These are phyloP conservation scores for Lepidium didymum DNA, from an alignment of 345 rosid species.

Conservation along the genomic window DNA sequence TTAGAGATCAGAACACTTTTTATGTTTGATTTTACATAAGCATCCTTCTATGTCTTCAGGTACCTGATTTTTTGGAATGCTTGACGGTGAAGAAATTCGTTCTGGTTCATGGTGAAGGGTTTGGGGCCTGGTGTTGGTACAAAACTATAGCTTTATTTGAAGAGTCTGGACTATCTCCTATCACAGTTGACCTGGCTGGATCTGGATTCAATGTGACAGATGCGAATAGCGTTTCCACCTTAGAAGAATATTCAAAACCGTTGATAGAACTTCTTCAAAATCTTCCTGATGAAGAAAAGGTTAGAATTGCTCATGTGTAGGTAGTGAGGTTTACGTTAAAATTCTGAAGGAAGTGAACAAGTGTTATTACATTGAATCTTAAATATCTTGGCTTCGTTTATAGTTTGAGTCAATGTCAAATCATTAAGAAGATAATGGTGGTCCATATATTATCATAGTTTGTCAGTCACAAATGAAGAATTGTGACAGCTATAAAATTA, in stretches of 20 bases:
- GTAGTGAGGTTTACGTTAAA: not conserved
- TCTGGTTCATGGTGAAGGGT: conserved; percentile 88
- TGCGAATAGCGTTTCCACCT: conserved; percentile 47
- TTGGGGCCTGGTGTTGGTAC: conserved; percentile 99
- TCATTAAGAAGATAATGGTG: not conserved
- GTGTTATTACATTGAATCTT: not conserved
- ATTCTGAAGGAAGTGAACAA: not conserved
- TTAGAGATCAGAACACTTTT: not conserved
- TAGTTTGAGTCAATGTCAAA: not conserved
- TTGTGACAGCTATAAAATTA: not conserved
- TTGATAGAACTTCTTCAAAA: conserved; percentile 50
- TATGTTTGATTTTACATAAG: not conserved
- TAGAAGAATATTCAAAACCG: conserved; percentile 78
- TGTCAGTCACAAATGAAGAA: not conserved
- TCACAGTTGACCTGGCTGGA: conserved; percentile 71
- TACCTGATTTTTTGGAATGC: conserved; percentile 47
- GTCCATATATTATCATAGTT: not conserved
- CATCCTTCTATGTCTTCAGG: conserved; percentile 29
- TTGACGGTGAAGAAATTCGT: conserved; percentile 52
- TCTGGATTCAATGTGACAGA: conserved; percentile 71
- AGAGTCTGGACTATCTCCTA: conserved; percentile 65
- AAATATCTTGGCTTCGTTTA: not conserved
- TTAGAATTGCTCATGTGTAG: conserved; percentile 11
- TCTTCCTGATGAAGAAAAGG: conserved; percentile 81
- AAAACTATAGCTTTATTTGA: conserved; percentile 72